Evolutionary conservation across 73 alveolate species (phyloP).

Genomic region (Paramecium tetraurelia): DNA sequence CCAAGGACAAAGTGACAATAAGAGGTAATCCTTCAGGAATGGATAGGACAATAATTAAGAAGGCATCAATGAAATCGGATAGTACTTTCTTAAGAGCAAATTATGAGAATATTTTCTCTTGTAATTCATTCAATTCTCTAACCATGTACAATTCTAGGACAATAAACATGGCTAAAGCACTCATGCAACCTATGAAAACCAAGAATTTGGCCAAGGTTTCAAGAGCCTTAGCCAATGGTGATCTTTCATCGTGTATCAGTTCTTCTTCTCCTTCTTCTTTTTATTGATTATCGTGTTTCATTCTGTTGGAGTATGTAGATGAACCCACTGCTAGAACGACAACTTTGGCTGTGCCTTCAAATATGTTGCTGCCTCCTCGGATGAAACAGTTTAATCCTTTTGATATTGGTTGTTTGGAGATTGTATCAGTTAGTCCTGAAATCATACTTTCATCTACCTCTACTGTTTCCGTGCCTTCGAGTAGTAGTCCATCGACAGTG

Average conservation of each 20-base stretch:
- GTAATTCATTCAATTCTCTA: slow-evolving; percentile 2
- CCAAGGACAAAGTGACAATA: slow-evolving; percentile 73
- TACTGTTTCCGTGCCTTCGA: slow-evolving; percentile 53
- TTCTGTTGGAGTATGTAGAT: slow-evolving; percentile 61
- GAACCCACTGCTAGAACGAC: slow-evolving; percentile 68
- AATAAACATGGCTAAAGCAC: slow-evolving; percentile 79
- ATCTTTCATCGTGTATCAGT: slow-evolving; percentile 31
- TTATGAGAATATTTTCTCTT: neutral
- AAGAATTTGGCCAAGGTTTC: slow-evolving; percentile 79
- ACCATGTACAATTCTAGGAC: slow-evolving; percentile 62
- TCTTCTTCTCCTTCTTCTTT: slow-evolving; percentile 76
- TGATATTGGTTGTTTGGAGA: slow-evolving; percentile 40
- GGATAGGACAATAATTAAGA: slow-evolving; percentile 74
- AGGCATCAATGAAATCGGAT: slow-evolving; percentile 65
- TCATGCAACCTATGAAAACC: slow-evolving; percentile 81
- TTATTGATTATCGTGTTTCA: slow-evolving; percentile 66
- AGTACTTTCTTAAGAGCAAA: slow-evolving; percentile 2
- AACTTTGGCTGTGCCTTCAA: slow-evolving; percentile 84
- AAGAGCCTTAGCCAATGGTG: slow-evolving; percentile 86
- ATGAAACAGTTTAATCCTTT: slow-evolving; percentile 60
- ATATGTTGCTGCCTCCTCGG: slow-evolving; percentile 79
- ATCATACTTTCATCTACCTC: slow-evolving; percentile 67
- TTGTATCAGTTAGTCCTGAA: slow-evolving; percentile 66
- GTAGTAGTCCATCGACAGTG: slow-evolving; percentile 59
- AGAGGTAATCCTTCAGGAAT: slow-evolving; percentile 84